Percentiles rank a stretch among this genome's conserved stretches.
These are phyloP conservation scores for Metschnikowia drakensbergensis DNA, from an alignment of 805 yeast genomes.

Conservation along the genomic window DNA sequence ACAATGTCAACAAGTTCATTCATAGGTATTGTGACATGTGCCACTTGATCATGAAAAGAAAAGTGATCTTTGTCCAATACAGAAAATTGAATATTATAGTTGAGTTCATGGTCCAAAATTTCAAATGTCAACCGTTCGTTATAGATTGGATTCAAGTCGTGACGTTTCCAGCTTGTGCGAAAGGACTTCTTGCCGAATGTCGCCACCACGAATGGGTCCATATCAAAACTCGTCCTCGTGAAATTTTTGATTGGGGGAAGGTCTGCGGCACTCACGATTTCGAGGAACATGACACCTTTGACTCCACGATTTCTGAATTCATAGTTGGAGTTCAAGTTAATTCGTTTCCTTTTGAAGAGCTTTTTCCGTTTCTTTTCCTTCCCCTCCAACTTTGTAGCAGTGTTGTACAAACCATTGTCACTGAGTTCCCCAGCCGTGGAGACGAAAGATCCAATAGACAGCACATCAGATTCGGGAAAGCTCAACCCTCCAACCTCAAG, in stretches of 20 bases:
- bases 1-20: slow-evolving; percentile 39
- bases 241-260: slow-evolving; percentile 74
- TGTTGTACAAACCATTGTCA: slow-evolving; percentile 9
- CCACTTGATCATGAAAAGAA: slow-evolving; percentile 81
- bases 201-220: slow-evolving; percentile 95
- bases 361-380: slow-evolving; percentile 5
- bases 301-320: slow-evolving; percentile 39
- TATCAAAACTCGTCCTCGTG: slow-evolving; percentile 76
- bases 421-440: slow-evolving; percentile 6
- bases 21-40: slow-evolving; percentile 56
- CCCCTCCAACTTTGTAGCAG: slow-evolving; percentile 5
- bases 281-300: slow-evolving; percentile 72
- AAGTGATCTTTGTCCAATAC: slow-evolving; percentile 82
- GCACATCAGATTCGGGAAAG: slow-evolving; percentile 11
- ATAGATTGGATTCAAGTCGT: slow-evolving; percentile 76
- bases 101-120: slow-evolving; percentile 59
- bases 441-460: slow-evolving; percentile 13
- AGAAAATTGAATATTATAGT: slow-evolving; percentile 63
- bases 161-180: slow-evolving; percentile 80
- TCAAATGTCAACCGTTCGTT: slow-evolving; percentile 81
- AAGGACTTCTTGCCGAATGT: slow-evolving; percentile 86
- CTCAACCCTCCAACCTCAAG: neutral
- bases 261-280: slow-evolving; percentile 67
- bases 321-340: slow-evolving; percentile 23
- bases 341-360: slow-evolving; percentile 7